phyloP scores from a whole-genome alignment of 2,329 filamentous ascomycete genomes.

The Beauveria rudraprayagi region DNA sequence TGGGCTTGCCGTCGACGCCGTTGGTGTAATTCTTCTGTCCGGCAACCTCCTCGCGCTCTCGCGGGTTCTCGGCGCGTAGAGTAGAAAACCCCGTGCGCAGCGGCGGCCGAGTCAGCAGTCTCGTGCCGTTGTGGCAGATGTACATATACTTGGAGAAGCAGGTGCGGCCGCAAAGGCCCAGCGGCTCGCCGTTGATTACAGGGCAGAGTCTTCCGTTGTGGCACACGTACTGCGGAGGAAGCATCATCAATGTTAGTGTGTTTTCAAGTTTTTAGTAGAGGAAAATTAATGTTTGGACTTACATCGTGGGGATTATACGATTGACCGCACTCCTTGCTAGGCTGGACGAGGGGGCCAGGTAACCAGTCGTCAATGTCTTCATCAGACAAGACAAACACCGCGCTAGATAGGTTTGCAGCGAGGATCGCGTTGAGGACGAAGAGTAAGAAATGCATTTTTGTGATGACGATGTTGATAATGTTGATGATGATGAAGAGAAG shows the following conservation, averaged over 20 bases:
- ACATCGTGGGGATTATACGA: not conserved
- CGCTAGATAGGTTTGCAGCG: too few relatives aligned
- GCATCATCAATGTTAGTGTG: not conserved
- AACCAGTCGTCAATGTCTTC: not conserved
- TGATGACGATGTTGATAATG: not conserved
- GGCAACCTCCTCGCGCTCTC: slow-evolving; percentile 4
- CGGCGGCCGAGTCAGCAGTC: not conserved
- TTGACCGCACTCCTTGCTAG: not conserved
- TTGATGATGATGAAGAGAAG: not conserved
- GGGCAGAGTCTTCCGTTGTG: slow-evolving; percentile 25
- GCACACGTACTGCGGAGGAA: slow-evolving; percentile 22
- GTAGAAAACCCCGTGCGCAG: slow-evolving; percentile 3
- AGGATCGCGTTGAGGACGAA: too few relatives aligned
- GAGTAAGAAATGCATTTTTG: not conserved
- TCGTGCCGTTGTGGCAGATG: slow-evolving; percentile 7
- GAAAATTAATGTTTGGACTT: not conserved
- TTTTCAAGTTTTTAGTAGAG: not conserved
- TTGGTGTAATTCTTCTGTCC: not conserved
- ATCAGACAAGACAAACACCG: not conserved
- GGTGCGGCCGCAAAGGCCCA: slow-evolving; percentile 25
- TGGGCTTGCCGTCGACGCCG: slow-evolving; percentile 20
- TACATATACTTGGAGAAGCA: slow-evolving; percentile 28
- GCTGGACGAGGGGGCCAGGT: not conserved
- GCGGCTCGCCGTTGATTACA: slow-evolving; percentile 24
- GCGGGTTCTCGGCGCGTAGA: slow-evolving; percentile 24